Conservation (phyloP, 352 stramenopile genomes). For the Phytophthora pinifolia region DNA sequence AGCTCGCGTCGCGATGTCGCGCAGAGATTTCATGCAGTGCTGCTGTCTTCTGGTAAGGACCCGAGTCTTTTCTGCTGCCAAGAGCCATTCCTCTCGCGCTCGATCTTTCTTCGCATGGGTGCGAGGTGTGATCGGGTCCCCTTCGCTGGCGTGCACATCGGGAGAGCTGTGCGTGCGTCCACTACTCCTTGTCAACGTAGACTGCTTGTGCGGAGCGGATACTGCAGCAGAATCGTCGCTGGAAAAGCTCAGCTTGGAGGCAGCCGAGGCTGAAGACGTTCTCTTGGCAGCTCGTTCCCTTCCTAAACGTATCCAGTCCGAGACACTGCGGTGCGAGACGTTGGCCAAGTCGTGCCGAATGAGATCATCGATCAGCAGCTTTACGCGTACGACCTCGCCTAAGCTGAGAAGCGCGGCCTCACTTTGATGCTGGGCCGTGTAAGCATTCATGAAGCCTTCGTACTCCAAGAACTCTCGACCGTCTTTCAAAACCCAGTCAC, state of each 20-base stretch:
- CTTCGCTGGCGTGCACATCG: conserved; percentile 4
- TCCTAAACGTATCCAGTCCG: conserved; percentile 27
- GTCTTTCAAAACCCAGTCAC: conserved; percentile 19
- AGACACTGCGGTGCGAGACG: conserved; percentile 22
- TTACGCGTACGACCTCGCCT: conserved; percentile 17
- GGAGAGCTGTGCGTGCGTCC: conserved; percentile 5
- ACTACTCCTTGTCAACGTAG: neutral
- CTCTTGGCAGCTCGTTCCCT: conserved; percentile 9
- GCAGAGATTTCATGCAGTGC: conserved; percentile 46
- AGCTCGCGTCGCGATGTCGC: conserved; percentile 43
- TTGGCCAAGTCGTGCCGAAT: conserved; percentile 21
- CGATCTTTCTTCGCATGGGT: conserved; percentile 24
- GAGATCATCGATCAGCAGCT: conserved; percentile 28
- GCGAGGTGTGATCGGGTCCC: conserved; percentile 18
- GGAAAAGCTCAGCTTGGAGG: neutral
- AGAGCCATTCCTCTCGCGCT: conserved; percentile 35
- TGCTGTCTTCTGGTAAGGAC: conserved; percentile 51
- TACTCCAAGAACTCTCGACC: conserved; percentile 29
- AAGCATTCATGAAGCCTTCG: conserved; percentile 21
- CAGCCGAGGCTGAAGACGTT: neutral
- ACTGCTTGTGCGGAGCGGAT: neutral
- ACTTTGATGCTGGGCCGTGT: conserved; percentile 11
- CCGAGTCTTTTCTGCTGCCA: conserved; percentile 45
- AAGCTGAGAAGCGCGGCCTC: conserved; percentile 7
- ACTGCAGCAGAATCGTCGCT: neutral